These are phyloP conservation scores for Sporobolomyces phaffii DNA, from an alignment of 768 basidiomycete genomes.

Conservation along the genomic window DNA sequence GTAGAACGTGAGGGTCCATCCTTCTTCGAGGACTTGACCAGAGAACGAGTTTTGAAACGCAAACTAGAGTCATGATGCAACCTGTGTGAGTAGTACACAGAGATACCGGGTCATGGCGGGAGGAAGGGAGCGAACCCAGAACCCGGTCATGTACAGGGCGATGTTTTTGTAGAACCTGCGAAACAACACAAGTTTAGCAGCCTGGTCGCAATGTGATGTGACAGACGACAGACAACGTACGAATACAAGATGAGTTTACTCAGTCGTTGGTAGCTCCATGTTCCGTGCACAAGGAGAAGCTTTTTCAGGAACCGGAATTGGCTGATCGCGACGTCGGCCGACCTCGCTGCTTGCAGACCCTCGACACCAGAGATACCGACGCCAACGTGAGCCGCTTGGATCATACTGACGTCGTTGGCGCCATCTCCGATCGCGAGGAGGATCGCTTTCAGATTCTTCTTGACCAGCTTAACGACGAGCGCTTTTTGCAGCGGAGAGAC, in stretches of 20 bases:
- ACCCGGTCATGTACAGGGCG: conserved; percentile 94
- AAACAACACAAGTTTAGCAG: no score
- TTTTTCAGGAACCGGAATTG: conserved; percentile 96
- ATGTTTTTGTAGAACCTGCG: conserved; percentile 85
- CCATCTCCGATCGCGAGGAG: conserved; percentile 97
- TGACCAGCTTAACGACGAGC: conserved; percentile 83
- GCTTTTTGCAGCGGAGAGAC: conserved; percentile 98
- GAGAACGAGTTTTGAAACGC: conserved; percentile 99
- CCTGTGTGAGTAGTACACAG: not conserved
- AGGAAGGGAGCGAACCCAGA: conserved; percentile 63
- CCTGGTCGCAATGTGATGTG: no score
- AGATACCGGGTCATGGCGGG: not conserved
- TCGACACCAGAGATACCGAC: conserved; percentile 97
- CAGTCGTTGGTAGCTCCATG: conserved; percentile 94
- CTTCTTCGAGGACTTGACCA: conserved; percentile 95
- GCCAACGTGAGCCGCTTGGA: conserved; percentile 95
- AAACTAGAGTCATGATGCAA: conserved; percentile 57
- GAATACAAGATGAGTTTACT: conserved; percentile 92
- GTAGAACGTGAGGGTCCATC: conserved; percentile 96
- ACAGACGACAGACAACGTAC: no score
- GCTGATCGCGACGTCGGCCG: conserved; percentile 85
- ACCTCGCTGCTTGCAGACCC: conserved; percentile 97
- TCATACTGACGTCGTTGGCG: conserved; percentile 99
- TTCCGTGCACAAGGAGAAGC: conserved; percentile 87
- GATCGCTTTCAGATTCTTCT: conserved; percentile 86